Evolutionary conservation across 2,329 filamentous ascomycete species (phyloP).

Genomic region (Cryphonectria naterciae): DNA sequence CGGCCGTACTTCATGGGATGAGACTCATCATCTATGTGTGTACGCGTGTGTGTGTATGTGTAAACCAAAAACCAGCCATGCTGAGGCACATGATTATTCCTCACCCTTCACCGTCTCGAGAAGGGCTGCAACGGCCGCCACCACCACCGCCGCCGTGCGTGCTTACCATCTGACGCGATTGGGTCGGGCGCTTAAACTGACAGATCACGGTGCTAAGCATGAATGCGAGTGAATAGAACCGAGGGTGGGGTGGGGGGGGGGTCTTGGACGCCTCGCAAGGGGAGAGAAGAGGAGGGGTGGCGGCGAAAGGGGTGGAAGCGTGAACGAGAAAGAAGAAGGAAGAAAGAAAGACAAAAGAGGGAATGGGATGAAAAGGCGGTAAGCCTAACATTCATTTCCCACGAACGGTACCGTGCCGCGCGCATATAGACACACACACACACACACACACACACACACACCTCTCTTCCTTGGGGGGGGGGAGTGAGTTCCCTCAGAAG

Average conservation of each 20-base stretch:
- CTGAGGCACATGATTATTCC: no score
- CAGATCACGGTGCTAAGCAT: not conserved
- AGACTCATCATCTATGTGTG: no score
- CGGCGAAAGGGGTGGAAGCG: no score
- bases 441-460: not conserved
- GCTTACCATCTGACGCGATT: not conserved
- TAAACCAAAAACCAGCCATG: no score
- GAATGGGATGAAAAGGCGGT: not conserved
- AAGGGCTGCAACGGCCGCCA: no score
- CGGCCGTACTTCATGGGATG: no score
- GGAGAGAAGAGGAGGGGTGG: not conserved
- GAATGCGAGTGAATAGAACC: not conserved
- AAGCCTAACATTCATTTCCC: not conserved
- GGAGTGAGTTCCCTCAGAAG: not conserved
- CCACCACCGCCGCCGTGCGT: not conserved
- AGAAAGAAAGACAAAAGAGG: not conserved
- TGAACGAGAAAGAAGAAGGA: not conserved
- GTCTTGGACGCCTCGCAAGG: no score
- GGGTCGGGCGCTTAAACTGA: not conserved
- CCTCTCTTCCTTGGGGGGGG: not conserved
- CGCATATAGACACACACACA: not conserved
- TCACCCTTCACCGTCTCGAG: no score
- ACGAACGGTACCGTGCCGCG: no score
- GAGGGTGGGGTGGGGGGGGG: no score
- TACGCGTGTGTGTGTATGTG: no score